A percentile compares a stretch with the other conserved stretches of the same genome.
phyloP scores from a whole-genome alignment of 495 filamentous ascomycete species.

The Gamarada debralockiae region DNA sequence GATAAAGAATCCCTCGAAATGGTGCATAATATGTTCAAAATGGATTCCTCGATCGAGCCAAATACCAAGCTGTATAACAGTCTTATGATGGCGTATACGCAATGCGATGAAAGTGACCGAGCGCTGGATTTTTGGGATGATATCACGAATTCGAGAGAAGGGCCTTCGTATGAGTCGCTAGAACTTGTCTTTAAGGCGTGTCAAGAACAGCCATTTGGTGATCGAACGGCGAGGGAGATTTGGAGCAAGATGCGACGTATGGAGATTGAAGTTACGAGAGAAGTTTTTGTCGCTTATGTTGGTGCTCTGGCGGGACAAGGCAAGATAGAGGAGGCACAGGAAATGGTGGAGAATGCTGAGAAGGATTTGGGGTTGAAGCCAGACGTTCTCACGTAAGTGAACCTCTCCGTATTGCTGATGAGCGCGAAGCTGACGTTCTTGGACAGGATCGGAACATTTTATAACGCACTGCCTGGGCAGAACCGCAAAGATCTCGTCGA shows the following conservation, averaged over 20 bases:
- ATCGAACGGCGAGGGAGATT: conserved; percentile 62
- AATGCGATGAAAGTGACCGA: conserved; percentile 56
- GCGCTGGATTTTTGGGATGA: conserved; percentile 78
- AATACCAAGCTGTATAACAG: conserved; percentile 74
- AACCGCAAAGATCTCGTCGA: conserved; percentile 63
- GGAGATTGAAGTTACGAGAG: conserved; percentile 68
- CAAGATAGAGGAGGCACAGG: conserved; percentile 58
- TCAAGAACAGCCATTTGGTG: conserved; percentile 58
- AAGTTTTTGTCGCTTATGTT: conserved; percentile 70
- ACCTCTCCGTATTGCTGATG: background rate
- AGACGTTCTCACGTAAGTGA: conserved; percentile 66
- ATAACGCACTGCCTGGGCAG: conserved; percentile 61
- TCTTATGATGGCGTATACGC: conserved; percentile 80
- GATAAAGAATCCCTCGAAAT: conserved; percentile 64
- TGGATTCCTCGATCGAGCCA: conserved; percentile 74
- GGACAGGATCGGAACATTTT: conserved; percentile 63
- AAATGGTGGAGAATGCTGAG: conserved; percentile 61
- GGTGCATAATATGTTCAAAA: conserved; percentile 88
- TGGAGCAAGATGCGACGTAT: conserved; percentile 70
- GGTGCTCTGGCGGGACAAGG: conserved; percentile 69
- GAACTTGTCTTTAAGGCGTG: conserved; percentile 75
- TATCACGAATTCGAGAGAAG: conserved; percentile 72
- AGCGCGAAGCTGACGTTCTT: background rate
- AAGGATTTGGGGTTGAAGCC: conserved; percentile 58
- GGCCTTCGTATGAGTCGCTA: conserved; percentile 75